Evolutionary conservation across 495 filamentous ascomycete species (phyloP).

Genomic region (Penicillium roqueforti): DNA sequence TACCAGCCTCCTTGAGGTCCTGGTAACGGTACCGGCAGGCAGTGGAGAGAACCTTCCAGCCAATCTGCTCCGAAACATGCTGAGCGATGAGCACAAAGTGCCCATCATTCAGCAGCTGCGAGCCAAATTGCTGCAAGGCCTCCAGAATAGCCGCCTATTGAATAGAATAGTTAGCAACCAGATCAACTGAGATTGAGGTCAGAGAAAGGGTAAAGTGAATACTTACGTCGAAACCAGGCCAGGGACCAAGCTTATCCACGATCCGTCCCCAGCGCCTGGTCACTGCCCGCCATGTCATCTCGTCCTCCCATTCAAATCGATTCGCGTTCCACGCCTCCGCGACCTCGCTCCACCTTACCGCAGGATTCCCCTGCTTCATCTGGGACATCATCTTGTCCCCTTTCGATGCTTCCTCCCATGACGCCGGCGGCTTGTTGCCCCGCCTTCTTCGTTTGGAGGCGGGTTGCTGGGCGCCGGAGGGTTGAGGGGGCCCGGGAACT

Average conservation of each 20-base stretch:
- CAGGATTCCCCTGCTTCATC: background rate
- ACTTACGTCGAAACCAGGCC: slow-evolving; percentile 4
- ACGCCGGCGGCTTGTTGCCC: too few species aligned
- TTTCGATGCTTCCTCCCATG: background rate
- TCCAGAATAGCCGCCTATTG: background rate
- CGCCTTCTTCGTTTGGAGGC: too few species aligned
- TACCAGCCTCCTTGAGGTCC: background rate
- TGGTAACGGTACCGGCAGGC: background rate
- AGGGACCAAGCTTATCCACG: background rate
- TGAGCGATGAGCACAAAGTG: background rate
- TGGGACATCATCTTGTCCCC: slow-evolving; percentile 3
- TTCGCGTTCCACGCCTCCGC: background rate
- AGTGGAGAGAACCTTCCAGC: background rate
- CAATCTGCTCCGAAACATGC: background rate
- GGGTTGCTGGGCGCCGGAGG: too few species aligned
- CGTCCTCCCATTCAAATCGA: background rate
- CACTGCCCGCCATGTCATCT: background rate
- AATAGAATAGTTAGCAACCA: background rate
- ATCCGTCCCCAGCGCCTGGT: background rate
- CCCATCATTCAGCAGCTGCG: background rate
- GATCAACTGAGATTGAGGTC: background rate
- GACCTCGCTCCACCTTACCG: background rate
- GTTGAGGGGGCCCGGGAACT: too few species aligned
- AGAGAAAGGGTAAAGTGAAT: background rate
- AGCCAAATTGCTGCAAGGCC: background rate